Conservation (phyloP, 345 rosid species). For the Eucalyptus rudis region DNA sequence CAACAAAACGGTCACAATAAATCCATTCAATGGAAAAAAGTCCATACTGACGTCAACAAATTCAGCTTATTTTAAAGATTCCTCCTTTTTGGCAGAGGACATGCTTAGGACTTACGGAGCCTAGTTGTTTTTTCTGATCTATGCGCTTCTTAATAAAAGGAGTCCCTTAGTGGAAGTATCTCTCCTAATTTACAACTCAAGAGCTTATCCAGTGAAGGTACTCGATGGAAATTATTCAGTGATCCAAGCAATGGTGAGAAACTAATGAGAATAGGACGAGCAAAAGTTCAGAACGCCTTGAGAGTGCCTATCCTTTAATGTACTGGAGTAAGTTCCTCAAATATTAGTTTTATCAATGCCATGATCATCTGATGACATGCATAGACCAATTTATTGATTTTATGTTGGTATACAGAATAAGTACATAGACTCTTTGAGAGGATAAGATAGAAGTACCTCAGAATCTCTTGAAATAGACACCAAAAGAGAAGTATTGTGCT, state of each 20-base stretch:
- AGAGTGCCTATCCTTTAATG: background rate
- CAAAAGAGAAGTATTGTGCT: slow-evolving; percentile 38
- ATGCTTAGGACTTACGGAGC: background rate
- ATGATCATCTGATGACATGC: background rate
- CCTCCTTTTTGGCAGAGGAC: background rate
- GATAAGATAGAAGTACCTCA: slow-evolving; percentile 17
- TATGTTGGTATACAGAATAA: background rate
- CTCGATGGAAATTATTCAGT: background rate
- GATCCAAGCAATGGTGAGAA: background rate
- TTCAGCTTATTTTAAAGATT: background rate
- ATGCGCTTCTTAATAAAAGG: background rate
- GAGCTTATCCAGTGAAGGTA: background rate
- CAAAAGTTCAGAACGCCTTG: background rate
- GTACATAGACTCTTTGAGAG: background rate
- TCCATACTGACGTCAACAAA: background rate
- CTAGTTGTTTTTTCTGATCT: background rate
- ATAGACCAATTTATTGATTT: background rate
- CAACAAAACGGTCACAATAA: background rate
- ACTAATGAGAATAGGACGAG: background rate
- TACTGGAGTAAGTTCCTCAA: background rate
- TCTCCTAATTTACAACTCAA: background rate
- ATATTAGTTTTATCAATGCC: background rate
- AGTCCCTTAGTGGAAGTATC: background rate
- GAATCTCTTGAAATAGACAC: slow-evolving; percentile 40
- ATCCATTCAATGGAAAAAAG: background rate